phyloP scores from a whole-genome alignment of 2,329 filamentous ascomycete genomes.

The Monilinia polystroma region DNA sequence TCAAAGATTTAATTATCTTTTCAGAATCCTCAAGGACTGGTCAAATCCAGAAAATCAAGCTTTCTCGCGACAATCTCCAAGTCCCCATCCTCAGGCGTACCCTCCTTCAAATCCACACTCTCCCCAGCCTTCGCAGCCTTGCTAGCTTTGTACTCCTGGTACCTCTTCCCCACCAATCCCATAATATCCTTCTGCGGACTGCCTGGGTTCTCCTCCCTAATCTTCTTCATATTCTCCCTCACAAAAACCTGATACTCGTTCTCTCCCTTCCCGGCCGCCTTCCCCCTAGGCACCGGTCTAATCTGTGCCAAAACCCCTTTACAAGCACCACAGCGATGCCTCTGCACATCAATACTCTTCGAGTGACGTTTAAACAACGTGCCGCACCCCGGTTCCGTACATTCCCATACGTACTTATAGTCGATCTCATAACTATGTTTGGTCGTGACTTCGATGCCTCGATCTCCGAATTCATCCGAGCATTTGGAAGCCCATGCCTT shows the following conservation, averaged over 20 bases:
- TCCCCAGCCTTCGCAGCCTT: conserved; percentile 24
- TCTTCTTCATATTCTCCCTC: conserved; percentile 64
- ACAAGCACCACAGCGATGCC: conserved; percentile 77
- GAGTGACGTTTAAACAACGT: conserved; percentile 80
- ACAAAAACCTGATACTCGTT: conserved; percentile 59
- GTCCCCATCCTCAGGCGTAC: conserved; percentile 26
- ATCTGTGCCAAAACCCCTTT: conserved; percentile 70
- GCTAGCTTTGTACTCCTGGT: conserved; percentile 52
- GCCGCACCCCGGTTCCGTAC: conserved; percentile 58
- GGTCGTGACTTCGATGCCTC: conserved; percentile 77
- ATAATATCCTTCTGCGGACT: conserved; percentile 67
- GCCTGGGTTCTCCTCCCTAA: conserved; percentile 53
- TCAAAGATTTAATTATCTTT: not conserved
- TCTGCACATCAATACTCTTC: conserved; percentile 72
- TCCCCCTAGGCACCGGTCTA: conserved; percentile 67
- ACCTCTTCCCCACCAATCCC: conserved; percentile 63
- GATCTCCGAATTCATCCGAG: conserved; percentile 55
- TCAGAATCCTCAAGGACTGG: conserved; percentile 30
- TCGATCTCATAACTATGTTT: conserved; percentile 88
- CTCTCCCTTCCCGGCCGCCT: conserved; percentile 31
- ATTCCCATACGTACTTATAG: conserved; percentile 89
- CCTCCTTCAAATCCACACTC: conserved; percentile 23
- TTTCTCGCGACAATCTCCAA: conserved; percentile 34
- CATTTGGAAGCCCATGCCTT: conserved; percentile 67
- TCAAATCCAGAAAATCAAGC: conserved; percentile 40